These are phyloP conservation scores for Zanthoxylum bungeanum DNA, from an alignment of 345 rosid species.

Conservation along the genomic window DNA sequence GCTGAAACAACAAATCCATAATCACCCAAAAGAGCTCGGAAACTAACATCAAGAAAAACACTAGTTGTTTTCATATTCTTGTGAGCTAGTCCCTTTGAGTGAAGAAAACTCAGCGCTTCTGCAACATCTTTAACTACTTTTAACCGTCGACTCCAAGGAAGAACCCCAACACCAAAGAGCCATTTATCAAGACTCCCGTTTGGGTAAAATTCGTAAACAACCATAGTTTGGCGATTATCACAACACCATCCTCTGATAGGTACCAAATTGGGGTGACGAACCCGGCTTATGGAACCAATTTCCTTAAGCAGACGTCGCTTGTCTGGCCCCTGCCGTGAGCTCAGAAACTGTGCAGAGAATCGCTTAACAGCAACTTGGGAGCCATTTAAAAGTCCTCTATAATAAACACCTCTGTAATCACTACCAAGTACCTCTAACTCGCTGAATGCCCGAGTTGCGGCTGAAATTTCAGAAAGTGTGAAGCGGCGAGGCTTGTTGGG, in stretches of 20 bases:
- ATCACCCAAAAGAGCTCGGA: constrained; percentile 49
- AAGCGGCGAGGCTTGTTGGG: constrained; percentile 46
- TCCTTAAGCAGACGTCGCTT: constrained; percentile 34
- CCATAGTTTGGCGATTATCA: constrained; percentile 36
- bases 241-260: constrained; percentile 51
- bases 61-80: constrained; percentile 50
- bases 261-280: constrained; percentile 46
- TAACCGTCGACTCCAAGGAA: constrained; percentile 44
- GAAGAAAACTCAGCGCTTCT: constrained; percentile 38
- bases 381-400: constrained; percentile 42
- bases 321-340: constrained; percentile 31
- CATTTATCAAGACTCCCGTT: constrained; percentile 49
- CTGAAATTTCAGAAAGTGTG: constrained; percentile 35
- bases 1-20: constrained; percentile 41
- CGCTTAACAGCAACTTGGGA: constrained; percentile 43
- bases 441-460: constrained; percentile 37
- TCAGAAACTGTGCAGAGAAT: constrained; percentile 32
- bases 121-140: constrained; percentile 40
- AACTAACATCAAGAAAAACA: constrained; percentile 45
- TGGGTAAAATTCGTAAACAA: constrained; percentile 36
- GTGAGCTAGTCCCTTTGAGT: constrained; percentile 40
- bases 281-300: constrained; percentile 32
- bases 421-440: constrained; percentile 40
- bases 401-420: constrained; percentile 36
- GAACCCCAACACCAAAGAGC: constrained; percentile 43